Base-by-base conservation (phyloP, 164 flowering plant genomes). In the Platanus orientalis region DNA sequence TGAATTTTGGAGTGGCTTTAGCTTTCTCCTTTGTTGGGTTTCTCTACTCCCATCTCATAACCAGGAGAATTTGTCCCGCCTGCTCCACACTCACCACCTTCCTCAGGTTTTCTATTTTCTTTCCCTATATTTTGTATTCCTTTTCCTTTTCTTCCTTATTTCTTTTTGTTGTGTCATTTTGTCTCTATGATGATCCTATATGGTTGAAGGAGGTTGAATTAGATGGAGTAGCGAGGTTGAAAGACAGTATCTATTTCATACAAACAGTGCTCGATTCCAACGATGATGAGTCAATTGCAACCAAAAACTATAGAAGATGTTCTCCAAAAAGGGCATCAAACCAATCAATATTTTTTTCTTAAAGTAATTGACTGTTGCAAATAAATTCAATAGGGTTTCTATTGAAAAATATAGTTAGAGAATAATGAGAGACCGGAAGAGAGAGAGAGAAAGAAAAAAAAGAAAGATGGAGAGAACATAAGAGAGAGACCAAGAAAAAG, bases 11-110 rank as follows among this genome's bases (percentile, higher is more conserved):
- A 25, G 83, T 86, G 23, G 94, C 88, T 71, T 65, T 90, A 12
- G 94, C 83, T 65, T 26, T 90, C 7, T 87, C 97, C 16, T 74
- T 87, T 71, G 90, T 88, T 55, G 92, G 96, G 4, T 73, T 78
- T 63, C 66, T 86, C 40, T 82, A 52, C 73, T 71, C 84, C 61
- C 83, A 79, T 34, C 17, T 79, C 55, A 67, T 67, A 65, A 65
- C 19, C 20, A 65, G 21, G 52, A 73, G 75, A 39, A 52, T 55
- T 20, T 45, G 47, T 23, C 62, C 61, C 20, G 4, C 62, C 49
- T 48, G 32, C 63, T 28, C 60, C 68, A 23, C 71, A 67, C 10
- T 61, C 73, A 14, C 58, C 71, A 0, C 32, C 58, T 5, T 57
- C 76, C 58, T 64, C 83, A 68, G 86, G 85, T 82, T 63, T 63